Conservation (phyloP, 2,329 filamentous ascomycete genomes). For the Cercospora beticola region DNA sequence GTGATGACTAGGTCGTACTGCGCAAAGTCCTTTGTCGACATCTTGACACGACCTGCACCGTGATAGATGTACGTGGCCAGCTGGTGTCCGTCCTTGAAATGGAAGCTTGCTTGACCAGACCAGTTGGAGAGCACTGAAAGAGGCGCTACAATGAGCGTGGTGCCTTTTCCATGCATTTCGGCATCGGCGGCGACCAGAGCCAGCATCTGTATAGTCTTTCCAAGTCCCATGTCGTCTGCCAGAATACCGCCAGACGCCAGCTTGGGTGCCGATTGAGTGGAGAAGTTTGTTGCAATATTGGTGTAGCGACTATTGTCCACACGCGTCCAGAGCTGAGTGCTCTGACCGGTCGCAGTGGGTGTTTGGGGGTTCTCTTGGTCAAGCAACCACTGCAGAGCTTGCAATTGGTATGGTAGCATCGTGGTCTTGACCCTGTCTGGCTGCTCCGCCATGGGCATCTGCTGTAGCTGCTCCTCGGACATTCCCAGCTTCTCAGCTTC, state of each 20-base stretch:
- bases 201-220: constrained; percentile 85
- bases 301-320: constrained; percentile 57
- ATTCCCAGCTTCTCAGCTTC: constrained; percentile 69
- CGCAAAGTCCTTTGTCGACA: constrained; percentile 56
- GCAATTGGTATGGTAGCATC: constrained; percentile 75
- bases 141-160: constrained; percentile 78
- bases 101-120: constrained; percentile 73
- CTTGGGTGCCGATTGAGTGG: constrained; percentile 54
- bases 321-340: constrained; percentile 72
- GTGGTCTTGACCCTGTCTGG: constrained; percentile 64
- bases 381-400: constrained; percentile 80
- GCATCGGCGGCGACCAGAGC: constrained; percentile 67
- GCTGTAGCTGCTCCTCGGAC: constrained; percentile 66
- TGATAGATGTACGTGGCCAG: constrained; percentile 75
- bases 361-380: constrained; percentile 70
- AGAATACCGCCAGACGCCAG: constrained; percentile 80
- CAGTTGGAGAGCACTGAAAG: constrained; percentile 90
- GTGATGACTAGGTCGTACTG: constrained; percentile 77
- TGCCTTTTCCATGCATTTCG: constrained; percentile 44
- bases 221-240: constrained; percentile 89
- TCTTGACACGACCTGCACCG: constrained; percentile 59
- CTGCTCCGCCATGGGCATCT: constrained; percentile 70
- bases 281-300: constrained; percentile 72
- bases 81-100: constrained; percentile 63
- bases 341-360: constrained; percentile 60